Percentiles rank a stretch among this genome's conserved stretches.
Conservation (phyloP, 2,329 filamentous ascomycete genomes). For the Fusarium marasasianum region DNA sequence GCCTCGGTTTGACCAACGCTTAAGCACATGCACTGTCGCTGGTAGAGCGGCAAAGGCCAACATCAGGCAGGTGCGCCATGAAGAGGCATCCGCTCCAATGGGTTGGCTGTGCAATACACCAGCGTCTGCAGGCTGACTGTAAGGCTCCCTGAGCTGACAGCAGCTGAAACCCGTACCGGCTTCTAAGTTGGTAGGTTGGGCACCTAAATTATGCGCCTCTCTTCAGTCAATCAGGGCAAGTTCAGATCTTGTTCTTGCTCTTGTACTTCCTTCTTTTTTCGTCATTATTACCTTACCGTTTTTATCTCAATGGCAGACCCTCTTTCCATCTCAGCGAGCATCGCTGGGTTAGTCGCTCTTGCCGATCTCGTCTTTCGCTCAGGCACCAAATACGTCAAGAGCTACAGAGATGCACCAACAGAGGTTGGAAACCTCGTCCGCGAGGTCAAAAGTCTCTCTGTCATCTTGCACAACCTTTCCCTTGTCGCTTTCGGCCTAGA, state of each 20-base stretch:
- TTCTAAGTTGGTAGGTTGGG: not conserved
- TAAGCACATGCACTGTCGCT: not conserved
- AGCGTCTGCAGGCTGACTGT: not conserved
- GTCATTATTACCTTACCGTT: not conserved
- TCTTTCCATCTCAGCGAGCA: conserved; percentile 16
- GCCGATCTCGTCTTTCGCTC: conserved; percentile 18
- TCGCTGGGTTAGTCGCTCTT: conserved; percentile 15
- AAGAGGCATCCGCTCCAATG: not conserved
- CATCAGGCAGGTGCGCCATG: not conserved
- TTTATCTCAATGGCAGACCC: not conserved
- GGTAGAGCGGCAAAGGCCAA: not conserved
- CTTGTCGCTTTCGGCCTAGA: conserved; percentile 9
- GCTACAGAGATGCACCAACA: not conserved
- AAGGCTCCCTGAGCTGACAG: not conserved
- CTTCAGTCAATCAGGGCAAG: not conserved
- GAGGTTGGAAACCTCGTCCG: not conserved
- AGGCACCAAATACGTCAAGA: not conserved
- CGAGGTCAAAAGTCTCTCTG: not conserved
- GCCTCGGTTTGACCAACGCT: not conserved
- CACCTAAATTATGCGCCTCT: not conserved
- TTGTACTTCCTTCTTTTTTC: not conserved
- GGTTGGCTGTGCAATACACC: not conserved
- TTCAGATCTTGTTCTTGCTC: not conserved
- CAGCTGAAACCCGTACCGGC: not conserved
- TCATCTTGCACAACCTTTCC: not conserved